Percentiles rank a stretch among this genome's conserved stretches.
phyloP scores from a whole-genome alignment of 495 filamentous ascomycete species.

The Annulohypoxylon stygium region DNA sequence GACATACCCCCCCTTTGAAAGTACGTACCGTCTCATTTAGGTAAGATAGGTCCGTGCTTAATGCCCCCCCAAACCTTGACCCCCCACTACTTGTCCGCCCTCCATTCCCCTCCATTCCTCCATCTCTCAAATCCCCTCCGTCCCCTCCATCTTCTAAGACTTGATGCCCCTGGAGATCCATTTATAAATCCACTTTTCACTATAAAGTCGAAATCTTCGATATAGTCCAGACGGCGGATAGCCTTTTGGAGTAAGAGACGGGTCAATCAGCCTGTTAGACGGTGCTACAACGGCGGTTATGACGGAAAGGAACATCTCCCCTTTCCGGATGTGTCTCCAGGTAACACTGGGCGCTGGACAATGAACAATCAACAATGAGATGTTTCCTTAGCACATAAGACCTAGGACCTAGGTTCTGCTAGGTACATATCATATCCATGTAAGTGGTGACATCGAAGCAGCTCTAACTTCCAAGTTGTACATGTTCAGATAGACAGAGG shows the following conservation, averaged over 20 bases:
- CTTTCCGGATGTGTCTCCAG: slow-evolving; percentile 30
- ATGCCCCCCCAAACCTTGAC: slow-evolving; percentile 11
- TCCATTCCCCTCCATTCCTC: neutral
- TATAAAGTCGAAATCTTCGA: slow-evolving; percentile 25
- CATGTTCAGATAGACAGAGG: neutral
- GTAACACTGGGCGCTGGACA: neutral
- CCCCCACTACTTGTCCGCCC: neutral
- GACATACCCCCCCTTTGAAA: neutral
- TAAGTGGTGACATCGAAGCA: neutral
- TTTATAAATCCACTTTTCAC: slow-evolving; percentile 16
- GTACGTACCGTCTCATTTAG: slow-evolving; percentile 8
- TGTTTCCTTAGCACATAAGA: neutral
- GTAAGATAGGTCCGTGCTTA: slow-evolving; percentile 9
- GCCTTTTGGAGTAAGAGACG: slow-evolving; percentile 35
- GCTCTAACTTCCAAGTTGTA: neutral
- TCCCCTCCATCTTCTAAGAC: neutral
- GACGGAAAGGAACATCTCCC: slow-evolving; percentile 44
- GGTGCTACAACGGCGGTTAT: slow-evolving; percentile 46
- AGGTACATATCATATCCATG: neutral
- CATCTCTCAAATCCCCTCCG: neutral
- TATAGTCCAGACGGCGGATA: slow-evolving; percentile 29
- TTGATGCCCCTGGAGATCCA: slow-evolving; percentile 44
- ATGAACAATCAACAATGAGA: neutral
- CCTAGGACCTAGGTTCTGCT: neutral
- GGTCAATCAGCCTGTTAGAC: slow-evolving; percentile 44